A percentile compares a stretch with the other conserved stretches of the same genome.
Evolutionary conservation across 164 flowering plant species (phyloP).

Genomic region (Kingdonia uniflora): DNA sequence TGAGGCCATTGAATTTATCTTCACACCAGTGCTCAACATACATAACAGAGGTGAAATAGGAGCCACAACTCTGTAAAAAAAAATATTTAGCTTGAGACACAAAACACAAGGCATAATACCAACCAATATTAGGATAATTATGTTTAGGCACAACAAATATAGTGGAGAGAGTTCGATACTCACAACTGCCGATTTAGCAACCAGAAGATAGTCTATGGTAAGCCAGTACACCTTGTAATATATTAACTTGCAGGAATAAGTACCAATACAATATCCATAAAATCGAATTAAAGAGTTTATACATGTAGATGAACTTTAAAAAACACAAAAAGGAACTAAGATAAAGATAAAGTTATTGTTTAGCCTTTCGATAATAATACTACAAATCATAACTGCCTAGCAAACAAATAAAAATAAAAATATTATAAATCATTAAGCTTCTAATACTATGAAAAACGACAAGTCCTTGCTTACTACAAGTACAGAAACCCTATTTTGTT

Average conservation of each 20-base stretch:
- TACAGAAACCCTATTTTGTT: no score
- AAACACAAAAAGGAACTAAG: not conserved
- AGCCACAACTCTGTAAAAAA: constrained; percentile 61
- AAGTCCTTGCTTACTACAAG: no score
- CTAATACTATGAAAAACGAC: no score
- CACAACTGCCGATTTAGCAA: constrained; percentile 84
- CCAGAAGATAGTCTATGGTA: constrained; percentile 75
- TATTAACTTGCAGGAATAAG: constrained; percentile 6
- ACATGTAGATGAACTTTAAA: no score
- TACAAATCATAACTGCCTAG: no score
- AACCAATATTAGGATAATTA: not conserved
- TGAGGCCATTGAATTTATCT: constrained; percentile 59
- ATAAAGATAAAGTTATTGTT: not conserved
- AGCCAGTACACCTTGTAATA: constrained; percentile 88
- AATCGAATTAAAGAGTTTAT: no score
- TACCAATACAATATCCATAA: not conserved
- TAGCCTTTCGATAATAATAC: no score
- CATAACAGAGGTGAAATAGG: constrained; percentile 80
- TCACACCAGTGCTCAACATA: constrained; percentile 99
- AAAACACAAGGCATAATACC: not conserved
- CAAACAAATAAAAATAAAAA: no score
- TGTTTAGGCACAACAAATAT: not conserved
- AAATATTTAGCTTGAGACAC: constrained; percentile 3
- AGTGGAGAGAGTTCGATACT: constrained; percentile 24
- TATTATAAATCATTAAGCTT: no score